A percentile compares a stretch with the other conserved stretches of the same genome.
These are phyloP conservation scores for Trichosporon sp. DNA, from an alignment of 1,284 basidiomycete genomes.

Conservation along the genomic window DNA sequence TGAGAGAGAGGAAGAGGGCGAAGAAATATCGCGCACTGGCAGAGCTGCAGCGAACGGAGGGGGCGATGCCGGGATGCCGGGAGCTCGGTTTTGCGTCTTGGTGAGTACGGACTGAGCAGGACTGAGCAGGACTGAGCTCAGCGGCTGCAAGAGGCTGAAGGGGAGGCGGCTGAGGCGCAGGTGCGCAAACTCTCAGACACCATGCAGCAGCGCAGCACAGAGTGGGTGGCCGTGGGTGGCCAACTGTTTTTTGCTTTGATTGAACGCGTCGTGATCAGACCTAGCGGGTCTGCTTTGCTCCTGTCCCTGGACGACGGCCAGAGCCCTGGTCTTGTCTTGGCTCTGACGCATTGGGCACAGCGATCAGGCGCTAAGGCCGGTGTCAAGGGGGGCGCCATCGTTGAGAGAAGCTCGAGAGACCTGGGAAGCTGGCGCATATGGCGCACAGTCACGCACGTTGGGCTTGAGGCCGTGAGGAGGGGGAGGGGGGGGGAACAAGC, in stretches of 20 bases:
- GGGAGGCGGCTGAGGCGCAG: neutral
- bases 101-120: neutral
- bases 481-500: neutral
- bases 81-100: neutral
- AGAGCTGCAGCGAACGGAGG: neutral
- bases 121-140: neutral
- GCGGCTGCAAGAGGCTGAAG: neutral
- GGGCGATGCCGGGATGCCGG: slow-evolving; percentile 3
- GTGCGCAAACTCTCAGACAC: neutral
- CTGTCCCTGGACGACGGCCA: neutral
- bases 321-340: slow-evolving; percentile 5
- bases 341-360: slow-evolving; percentile 9
- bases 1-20: neutral
- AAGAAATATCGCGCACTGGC: neutral
- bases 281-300: slow-evolving; percentile 11
- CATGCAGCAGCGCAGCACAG: neutral
- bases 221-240: neutral
- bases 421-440: too few relatives aligned
- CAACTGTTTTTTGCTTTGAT: neutral
- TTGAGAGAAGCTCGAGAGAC: neutral
- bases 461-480: too few relatives aligned
- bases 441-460: neutral
- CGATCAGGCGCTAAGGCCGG: neutral
- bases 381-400: neutral
- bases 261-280: slow-evolving; percentile 4